Evolutionary conservation across 2,329 filamentous ascomycete species (phyloP).

Genomic region (Paraphaeosphaeria sporulosa): DNA sequence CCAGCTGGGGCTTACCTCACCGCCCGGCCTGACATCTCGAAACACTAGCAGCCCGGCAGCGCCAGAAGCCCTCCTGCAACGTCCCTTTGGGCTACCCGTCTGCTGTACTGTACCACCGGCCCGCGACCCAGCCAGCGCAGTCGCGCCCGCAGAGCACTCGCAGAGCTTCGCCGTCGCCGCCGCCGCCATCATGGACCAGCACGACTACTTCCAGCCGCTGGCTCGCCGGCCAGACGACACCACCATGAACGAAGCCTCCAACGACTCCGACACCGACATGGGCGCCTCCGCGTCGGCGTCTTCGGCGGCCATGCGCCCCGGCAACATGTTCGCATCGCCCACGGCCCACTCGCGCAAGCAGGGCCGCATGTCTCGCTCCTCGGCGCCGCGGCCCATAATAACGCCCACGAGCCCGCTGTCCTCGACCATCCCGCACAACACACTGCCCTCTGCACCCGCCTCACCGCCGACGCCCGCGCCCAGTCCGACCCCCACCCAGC

Average conservation of each 20-base stretch:
- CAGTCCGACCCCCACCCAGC: slow-evolving; percentile 69
- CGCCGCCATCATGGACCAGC: slow-evolving; percentile 36
- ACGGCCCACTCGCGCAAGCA: slow-evolving; percentile 45
- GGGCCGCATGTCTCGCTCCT: slow-evolving; percentile 51
- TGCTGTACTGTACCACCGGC: not conserved
- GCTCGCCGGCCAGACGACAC: slow-evolving; percentile 28
- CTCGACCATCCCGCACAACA: slow-evolving; percentile 63
- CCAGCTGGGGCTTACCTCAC: slow-evolving; percentile 11
- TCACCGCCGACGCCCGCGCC: slow-evolving; percentile 73
- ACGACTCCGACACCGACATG: slow-evolving; percentile 48
- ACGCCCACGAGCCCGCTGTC: slow-evolving; percentile 59
- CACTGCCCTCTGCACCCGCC: slow-evolving; percentile 70
- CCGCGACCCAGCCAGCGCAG: no score
- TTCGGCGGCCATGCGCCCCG: slow-evolving; percentile 36
- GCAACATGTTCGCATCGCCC: slow-evolving; percentile 45
- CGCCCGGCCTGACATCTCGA: slow-evolving; percentile 22
- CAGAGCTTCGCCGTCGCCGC: slow-evolving; percentile 14
- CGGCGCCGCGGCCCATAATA: slow-evolving; percentile 55
- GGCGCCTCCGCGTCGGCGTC: slow-evolving; percentile 43
- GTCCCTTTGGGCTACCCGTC: not conserved
- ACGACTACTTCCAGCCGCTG: slow-evolving; percentile 39
- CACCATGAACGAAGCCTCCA: slow-evolving; percentile 28
- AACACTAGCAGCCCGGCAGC: slow-evolving; percentile 30
- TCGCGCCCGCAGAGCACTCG: not conserved
- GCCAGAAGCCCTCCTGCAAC: slow-evolving; percentile 11